These are phyloP conservation scores for Harringtonia lauricola DNA, from an alignment of 2,329 filamentous ascomycete species.

Conservation along the genomic window DNA sequence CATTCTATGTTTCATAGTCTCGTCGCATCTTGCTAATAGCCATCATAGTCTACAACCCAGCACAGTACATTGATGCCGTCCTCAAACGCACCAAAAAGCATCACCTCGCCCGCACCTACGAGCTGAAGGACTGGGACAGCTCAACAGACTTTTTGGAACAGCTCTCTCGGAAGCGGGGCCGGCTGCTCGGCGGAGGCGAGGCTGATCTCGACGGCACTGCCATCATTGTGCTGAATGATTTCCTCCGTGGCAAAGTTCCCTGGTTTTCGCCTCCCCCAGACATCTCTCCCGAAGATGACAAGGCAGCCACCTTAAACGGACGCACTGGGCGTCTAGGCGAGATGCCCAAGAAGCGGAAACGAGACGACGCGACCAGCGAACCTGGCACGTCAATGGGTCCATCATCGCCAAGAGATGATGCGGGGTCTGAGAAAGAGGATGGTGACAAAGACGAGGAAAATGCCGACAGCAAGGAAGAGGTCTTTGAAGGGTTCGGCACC, in stretches of 20 bases:
- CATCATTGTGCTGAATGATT: slow-evolving; percentile 95
- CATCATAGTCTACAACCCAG: slow-evolving; percentile 72
- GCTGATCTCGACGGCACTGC: slow-evolving; percentile 90
- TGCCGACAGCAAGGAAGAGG: slow-evolving; percentile 27
- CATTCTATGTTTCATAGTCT: neutral
- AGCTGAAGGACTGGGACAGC: slow-evolving; percentile 67
- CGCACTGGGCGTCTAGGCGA: slow-evolving; percentile 73
- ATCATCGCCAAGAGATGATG: neutral
- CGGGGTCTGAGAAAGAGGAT: slow-evolving; percentile 54
- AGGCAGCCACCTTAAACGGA: slow-evolving; percentile 43
- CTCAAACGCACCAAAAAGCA: slow-evolving; percentile 70
- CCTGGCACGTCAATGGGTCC: slow-evolving; percentile 18
- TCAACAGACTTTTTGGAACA: slow-evolving; percentile 77
- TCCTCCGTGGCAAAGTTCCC: slow-evolving; percentile 86
- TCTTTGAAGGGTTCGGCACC: slow-evolving; percentile 38
- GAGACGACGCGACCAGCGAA: slow-evolving; percentile 38
- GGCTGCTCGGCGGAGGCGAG: slow-evolving; percentile 74
- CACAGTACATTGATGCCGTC: slow-evolving; percentile 86
- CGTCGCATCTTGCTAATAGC: neutral
- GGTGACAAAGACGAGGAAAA: slow-evolving; percentile 32
- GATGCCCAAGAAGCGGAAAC: slow-evolving; percentile 72
- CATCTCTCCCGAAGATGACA: slow-evolving; percentile 37
- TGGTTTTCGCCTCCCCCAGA: slow-evolving; percentile 84
- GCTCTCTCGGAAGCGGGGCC: slow-evolving; percentile 75
- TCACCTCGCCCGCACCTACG: slow-evolving; percentile 89